Base-by-base conservation (phyloP, 768 basidiomycete species). In the Pulveroboletus sp. region DNA sequence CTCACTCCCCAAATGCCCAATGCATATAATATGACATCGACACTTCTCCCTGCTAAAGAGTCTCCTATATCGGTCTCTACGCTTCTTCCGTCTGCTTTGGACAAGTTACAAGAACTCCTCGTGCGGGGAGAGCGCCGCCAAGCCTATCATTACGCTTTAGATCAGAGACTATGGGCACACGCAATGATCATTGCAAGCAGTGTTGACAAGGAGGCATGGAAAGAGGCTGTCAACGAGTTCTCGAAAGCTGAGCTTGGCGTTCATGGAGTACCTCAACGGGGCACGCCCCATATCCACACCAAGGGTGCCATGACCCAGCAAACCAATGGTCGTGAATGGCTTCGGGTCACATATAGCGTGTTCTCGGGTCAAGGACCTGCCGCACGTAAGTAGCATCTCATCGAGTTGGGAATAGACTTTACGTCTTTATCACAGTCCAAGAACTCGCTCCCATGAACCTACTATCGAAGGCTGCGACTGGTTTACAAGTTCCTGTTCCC, bases 161-260 rank as follows among this genome's bases (percentile, higher is more conserved):
- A 94, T 50, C 81, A 93, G 67, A 86, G 81, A 60, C 68, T 98
- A 35, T 99, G 95, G 94, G 84, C 91, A 1, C 96, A 99, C 67
- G 95, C 96, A 2, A 82, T 98, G 80, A 68, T 98, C 47, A 93
- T 99, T 55, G 83, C 95, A 10, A 94, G 89, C 60, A 86, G 89
- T 47, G 79, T 96, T 44, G 95, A 95, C 66, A 90, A 89, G 58
- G 93, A 96, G 24, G 77, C 89, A 2, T 98, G 93, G 93, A 89
- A 89, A 60, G 91, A 93, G 53, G 88, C 86, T 12, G 88, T 91
- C 0, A 80, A 78, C 37, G 89, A 94, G 51, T 99, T 98, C 60
- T 65, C 94, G 30, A 80, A 79, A 29, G 74, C 79, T 14, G 95
- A 96, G 62, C 72, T 98, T 4, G 78, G 79, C 1, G 60, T 64